Base-by-base conservation (phyloP, 345 rosid species). In the Streptanthus diversifolius region DNA sequence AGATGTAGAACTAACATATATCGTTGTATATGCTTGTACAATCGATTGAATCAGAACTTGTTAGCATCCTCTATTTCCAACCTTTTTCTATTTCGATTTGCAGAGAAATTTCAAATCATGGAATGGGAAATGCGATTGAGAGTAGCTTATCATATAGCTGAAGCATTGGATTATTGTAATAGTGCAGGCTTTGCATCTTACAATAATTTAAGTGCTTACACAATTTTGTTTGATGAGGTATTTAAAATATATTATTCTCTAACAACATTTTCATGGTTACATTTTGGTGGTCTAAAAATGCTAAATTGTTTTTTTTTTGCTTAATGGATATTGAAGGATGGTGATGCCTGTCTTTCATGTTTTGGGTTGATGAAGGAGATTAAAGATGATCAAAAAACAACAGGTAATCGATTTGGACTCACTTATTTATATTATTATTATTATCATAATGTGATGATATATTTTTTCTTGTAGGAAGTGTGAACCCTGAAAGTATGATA, bases 181-280 rank as follows among this genome's bases (percentile, higher is more conserved):
- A 70, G 70, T 15, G 85, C 81, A 77, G 91, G 97, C 51, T 87
- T 81, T 77, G 89, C 83, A 14, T 61, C 85, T 47, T 93, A 89
- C 80, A 90, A 86, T 75, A 91, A 88, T 71, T 80, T 93, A 78
- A 88, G 86, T 76, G 90, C 91, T 48, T 89, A 87, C 41, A 84
- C 90, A 77, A 87, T 91, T 84, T 83, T 93, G 48, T 93, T 93
- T 68, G 90, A 91, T 62, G 89, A 91, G 98, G 98, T 92, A 76
- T 49, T 7, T 14, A 55, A 19, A 44, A 33, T 66, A 7, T 39
- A 27, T 19, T 35, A 0, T 15, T 14, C 11, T 71, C 41, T 49
- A 44, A 54, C 3, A 59, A 17, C 39, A 22, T 49, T 49, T 40
- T 30, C 30, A 52, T 74, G 15, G 1, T 11, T 74, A 66, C 30